Base-by-base conservation (phyloP, 192 early-diverging fungal species). In the Neocallimastix lanati region DNA sequence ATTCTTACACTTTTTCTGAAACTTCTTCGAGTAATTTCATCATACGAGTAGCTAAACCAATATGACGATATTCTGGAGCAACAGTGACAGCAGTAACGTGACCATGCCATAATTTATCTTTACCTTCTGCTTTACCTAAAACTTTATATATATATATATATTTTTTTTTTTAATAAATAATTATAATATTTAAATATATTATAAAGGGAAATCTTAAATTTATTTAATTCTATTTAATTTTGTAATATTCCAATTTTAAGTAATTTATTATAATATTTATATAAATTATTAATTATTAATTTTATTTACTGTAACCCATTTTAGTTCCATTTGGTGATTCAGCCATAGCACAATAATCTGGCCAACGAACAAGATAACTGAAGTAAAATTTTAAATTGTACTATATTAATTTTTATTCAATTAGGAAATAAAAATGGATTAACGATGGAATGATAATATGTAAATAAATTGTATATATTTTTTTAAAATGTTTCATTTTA, bases 1-100 rank as follows among this genome's bases (percentile, higher is more conserved):
- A n/a, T 50, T 28, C 85, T 81, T 79, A 92, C 84, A 92, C 91
- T 77, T 95, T 91, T 78, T 97, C 96, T 12, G 94, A 95, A 0
- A 97, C 95, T 12, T 90, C 87, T 82, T 99, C 97, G 37, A 99
- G 84, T 7, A 94, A 85, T 25, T 88, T 83, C 96, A 99, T 98
- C 83, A 99, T 90, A 15, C 90, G 88, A 76, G 92, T 88, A 11
- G 94, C 97, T 0, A 99, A 89, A 9, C 96, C 95, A 81, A 98
- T 84, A 16, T 96, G 90, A 38, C 97, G 92, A 82, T 93, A 98
- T 82, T 97, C 96, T 25, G 97, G 96, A 0, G 94, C 94, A 0
- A 99, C 97, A 11, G 97, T 98, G 36, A 99, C 88, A 13, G 97
- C 97, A 4, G 97, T 97, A 30, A 99, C 97, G 82, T 99, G 97